Conservation (phyloP, 78 protist genomes). For the Dictyostelium brefeldianum region DNA sequence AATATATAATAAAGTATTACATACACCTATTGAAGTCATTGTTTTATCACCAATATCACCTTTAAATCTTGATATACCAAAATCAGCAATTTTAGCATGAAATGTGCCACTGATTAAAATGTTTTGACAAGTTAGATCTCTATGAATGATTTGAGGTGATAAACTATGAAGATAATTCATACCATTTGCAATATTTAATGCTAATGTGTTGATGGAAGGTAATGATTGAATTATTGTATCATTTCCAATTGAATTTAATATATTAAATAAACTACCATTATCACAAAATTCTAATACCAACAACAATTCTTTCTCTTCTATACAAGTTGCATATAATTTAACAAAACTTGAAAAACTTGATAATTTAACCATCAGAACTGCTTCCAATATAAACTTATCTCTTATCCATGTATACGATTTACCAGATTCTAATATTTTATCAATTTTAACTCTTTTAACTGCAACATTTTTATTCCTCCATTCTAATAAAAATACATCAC, state of each 20-base stretch:
- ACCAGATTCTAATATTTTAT: conserved; percentile 76
- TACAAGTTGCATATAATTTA: conserved; percentile 66
- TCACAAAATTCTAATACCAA: conserved; percentile 66
- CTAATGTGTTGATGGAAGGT: conserved; percentile 60
- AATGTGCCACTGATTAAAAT: conserved; percentile 28
- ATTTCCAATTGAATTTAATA: conserved; percentile 41
- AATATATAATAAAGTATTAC: no score
- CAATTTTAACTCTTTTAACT: conserved; percentile 69
- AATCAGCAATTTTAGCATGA: conserved; percentile 80
- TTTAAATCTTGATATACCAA: conserved; percentile 73
- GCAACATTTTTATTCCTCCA: conserved; percentile 67
- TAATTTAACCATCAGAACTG: conserved; percentile 71
- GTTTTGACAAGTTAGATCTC: conserved; percentile 75
- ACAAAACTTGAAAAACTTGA: conserved; percentile 74
- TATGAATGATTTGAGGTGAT: conserved; percentile 80
- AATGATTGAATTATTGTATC: conserved; percentile 20
- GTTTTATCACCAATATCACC: conserved; percentile 80
- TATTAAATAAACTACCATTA: conserved; percentile 76
- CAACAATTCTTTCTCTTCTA: conserved; percentile 56
- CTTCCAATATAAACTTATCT: conserved; percentile 72
- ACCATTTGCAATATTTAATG: conserved; percentile 67
- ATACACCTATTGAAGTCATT: conserved; percentile 58
- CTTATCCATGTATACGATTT: conserved; percentile 66
- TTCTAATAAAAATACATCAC: conserved; percentile 60
- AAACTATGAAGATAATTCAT: conserved; percentile 74